Base-by-base conservation (phyloP, 75 land plant species). In the Cryptomeria japonica region DNA sequence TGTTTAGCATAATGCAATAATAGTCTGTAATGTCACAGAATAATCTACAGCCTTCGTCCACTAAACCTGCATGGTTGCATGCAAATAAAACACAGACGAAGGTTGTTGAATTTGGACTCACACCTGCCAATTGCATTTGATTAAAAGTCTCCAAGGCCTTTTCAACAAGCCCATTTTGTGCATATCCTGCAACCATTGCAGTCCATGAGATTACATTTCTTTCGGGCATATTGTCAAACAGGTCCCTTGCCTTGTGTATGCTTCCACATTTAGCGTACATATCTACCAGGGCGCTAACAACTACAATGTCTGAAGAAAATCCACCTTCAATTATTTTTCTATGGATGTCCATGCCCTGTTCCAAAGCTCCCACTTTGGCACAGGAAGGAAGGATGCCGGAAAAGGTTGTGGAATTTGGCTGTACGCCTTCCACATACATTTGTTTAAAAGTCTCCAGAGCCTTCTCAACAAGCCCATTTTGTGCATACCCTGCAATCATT, bases 1-100 rank as follows among this genome's bases (percentile, higher is more conserved):
- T 51, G 55, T 87, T 79, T 4, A 90, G 93, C 13, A 64, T 70
- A 82, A 94, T 51, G 0, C 78, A 61, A 80, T 92, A 84, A 37
- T 64, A 47, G 12, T 36, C 84, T 80, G 76, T 84, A 90, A 94
- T 90, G 36, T 86, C 88, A 75, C 51, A 38, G 68, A 93, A 89
- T 88, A 90, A 91, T 37, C 32, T 44, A 61, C 46, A 73, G 28
- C 91, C 95, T 84, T 93, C 91, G 25, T 88, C 91, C 14, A 94
- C 90, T 49, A 93, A 38, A 64, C 92, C 55, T 51, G 55, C 55
- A 51, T 51, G 55, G 16, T 51, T 51, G 55, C 55, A 51, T 51
- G 55, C 55, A 51, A 51, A 51, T 51, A 51, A 51, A 51, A 51
- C 55, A 51, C 55, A 51, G 3, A 51, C 14, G 55, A 89, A 93